Base-by-base conservation (phyloP, 139 green algal species). In the Chlamydomonas applanata region DNA sequence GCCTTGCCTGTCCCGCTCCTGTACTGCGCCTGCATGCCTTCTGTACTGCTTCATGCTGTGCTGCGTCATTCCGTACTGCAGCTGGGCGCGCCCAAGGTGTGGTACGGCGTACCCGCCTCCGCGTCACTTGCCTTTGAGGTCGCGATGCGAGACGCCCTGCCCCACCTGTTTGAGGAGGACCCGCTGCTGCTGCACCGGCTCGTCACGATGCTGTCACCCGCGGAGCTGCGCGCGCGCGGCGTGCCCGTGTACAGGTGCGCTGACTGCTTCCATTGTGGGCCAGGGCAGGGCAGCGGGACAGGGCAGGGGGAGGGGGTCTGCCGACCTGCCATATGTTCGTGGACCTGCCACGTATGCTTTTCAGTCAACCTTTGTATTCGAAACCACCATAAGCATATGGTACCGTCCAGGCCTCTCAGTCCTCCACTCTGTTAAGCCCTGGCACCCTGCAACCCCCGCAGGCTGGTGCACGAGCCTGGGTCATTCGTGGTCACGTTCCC, bases 401-500 rank as follows among this genome's bases (percentile, higher is more conserved):
- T n/a, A n/a, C n/a, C n/a, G n/a, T n/a, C n/a, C n/a, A n/a, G n/a
- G n/a, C n/a, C n/a, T n/a, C n/a, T n/a, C n/a, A n/a, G n/a, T n/a
- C n/a, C n/a, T n/a, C n/a, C n/a, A 40, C 13, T 27, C 29, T 63
- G 45, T 32, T 44, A 56, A 13, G 45, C 67, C 69, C 7, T 49
- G 40, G 67, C 35, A 14, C 63, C 63, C 7, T 71, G 54, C 54
- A n/a, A n/a, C 40, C 7, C 40, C 9, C 16, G 35, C 84, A 89
- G 89, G 53, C 69, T 94, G 53, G 86, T 93, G 57, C 91, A 96
- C 20, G 66, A 93, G 35, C 61, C 88, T 3, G 92, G 93, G 35
- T 88, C 87, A 72, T 98, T 97, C 74, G 86, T 98, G 4, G 67
- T 98, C 52, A 97, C 93, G 36, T 97, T 97, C 82, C 94, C 94